A percentile compares a stretch with the other conserved stretches of the same genome.
These are phyloP conservation scores for Sungouiozyma intestinalis DNA, from an alignment of 805 yeast species.

Conservation along the genomic window DNA sequence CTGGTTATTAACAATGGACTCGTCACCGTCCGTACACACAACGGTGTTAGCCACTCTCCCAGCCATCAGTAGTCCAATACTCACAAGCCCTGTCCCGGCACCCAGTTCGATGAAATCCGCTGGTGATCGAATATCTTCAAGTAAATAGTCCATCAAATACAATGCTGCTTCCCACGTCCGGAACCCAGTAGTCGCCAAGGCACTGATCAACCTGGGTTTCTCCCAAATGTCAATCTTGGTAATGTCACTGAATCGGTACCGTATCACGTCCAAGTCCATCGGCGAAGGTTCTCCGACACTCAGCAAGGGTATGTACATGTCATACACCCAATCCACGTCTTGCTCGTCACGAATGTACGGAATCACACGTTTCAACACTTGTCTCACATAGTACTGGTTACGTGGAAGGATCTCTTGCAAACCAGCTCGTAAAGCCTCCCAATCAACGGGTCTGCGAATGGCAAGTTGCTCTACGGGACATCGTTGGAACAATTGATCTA, in stretches of 20 bases:
- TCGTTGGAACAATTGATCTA: slow-evolving; percentile 10
- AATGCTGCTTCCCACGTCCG: slow-evolving; percentile 93
- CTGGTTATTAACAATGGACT: slow-evolving; percentile 14
- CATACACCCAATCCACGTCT: slow-evolving; percentile 25
- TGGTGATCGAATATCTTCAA: neutral
- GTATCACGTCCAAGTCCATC: slow-evolving; percentile 24
- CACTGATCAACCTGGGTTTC: slow-evolving; percentile 54
- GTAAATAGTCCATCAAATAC: slow-evolving; percentile 42
- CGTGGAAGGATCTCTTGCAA: slow-evolving; percentile 13
- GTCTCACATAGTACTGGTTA: slow-evolving; percentile 46
- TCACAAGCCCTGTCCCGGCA: slow-evolving; percentile 71
- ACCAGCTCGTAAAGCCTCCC: slow-evolving; percentile 10
- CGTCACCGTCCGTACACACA: slow-evolving; percentile 27
- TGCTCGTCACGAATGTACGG: slow-evolving; percentile 17
- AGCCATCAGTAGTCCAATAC: slow-evolving; percentile 9
- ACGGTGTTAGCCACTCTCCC: slow-evolving; percentile 2
- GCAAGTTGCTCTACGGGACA: slow-evolving; percentile 6
- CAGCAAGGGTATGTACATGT: slow-evolving; percentile 24
- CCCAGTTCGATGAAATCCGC: slow-evolving; percentile 57
- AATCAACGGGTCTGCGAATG: neutral
- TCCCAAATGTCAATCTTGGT: slow-evolving; percentile 37
- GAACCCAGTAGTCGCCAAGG: slow-evolving; percentile 76
- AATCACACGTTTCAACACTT: slow-evolving; percentile 33
- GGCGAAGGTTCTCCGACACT: slow-evolving; percentile 18
- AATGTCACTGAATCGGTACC: slow-evolving; percentile 18